A percentile compares a stretch with the other conserved stretches of the same genome.
Evolutionary conservation across 75 land plant species (phyloP).

Genomic region (Pseudotsuga menziesii): DNA sequence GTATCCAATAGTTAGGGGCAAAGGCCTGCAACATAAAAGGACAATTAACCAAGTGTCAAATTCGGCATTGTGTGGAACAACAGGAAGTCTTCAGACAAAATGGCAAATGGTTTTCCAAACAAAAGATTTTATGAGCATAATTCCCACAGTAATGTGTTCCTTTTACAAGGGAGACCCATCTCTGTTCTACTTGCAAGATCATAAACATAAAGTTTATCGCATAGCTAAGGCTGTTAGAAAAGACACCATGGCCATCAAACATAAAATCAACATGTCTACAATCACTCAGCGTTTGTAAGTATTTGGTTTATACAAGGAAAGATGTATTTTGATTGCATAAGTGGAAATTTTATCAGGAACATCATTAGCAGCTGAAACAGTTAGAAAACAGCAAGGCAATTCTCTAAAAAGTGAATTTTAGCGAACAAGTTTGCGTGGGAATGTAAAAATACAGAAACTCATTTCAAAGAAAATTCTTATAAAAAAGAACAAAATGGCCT

Average conservation of each 20-base stretch:
- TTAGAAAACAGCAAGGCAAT: neutral
- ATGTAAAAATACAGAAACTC: neutral
- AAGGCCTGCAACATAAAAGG: slow-evolving; percentile 61
- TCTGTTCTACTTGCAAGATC: neutral
- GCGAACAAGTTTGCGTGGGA: neutral
- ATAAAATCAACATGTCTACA: too few relatives aligned
- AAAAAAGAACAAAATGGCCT: too few relatives aligned
- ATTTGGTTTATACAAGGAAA: too few relatives aligned
- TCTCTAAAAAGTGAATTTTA: neutral
- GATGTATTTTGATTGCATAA: too few relatives aligned
- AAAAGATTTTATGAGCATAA: neutral
- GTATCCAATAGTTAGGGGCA: slow-evolving; percentile 86
- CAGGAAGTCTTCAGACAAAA: neutral
- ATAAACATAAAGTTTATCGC: neutral
- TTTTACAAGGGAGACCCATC: neutral
- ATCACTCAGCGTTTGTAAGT: too few relatives aligned
- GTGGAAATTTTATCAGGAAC: neutral
- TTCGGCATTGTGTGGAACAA: neutral
- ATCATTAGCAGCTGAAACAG: neutral
- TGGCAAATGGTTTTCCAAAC: neutral
- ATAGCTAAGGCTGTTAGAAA: neutral
- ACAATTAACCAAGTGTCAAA: slow-evolving; percentile 7
- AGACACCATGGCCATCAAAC: neutral
- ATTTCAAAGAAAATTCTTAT: neutral
- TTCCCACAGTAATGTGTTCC: neutral